phyloP scores from a whole-genome alignment of 306 rosid species.

The Crataegus laevigata region DNA sequence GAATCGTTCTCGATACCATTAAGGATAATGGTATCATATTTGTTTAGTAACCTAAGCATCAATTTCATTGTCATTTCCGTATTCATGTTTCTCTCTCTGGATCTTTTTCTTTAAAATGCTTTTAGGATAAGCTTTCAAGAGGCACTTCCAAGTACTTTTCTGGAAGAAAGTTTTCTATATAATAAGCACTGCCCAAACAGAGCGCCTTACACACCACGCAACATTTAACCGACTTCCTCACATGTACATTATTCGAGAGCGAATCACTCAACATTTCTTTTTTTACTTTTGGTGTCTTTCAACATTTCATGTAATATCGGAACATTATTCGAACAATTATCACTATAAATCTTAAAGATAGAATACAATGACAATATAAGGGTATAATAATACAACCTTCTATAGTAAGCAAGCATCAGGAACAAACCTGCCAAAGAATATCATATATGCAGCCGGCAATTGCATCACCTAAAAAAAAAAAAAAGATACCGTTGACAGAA shows the following conservation, averaged over 20 bases:
- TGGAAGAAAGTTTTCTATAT: too few relatives aligned
- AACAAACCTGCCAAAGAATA: constrained; percentile 4
- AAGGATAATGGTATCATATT: constrained; percentile 65
- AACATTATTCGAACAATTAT: constrained; percentile 1
- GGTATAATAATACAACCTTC: constrained; percentile 8
- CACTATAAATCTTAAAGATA: not conserved
- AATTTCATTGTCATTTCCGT: not conserved
- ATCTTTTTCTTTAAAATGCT: too few relatives aligned
- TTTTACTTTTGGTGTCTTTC: not conserved
- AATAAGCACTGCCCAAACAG: too few relatives aligned
- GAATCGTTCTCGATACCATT: constrained; percentile 71
- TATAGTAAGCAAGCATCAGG: not conserved
- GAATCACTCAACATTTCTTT: not conserved
- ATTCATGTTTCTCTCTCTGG: not conserved
- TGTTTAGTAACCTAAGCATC: constrained; percentile 1
- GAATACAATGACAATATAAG: constrained; percentile 4
- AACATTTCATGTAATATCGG: not conserved
- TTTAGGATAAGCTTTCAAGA: too few relatives aligned
- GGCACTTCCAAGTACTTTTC: too few relatives aligned
- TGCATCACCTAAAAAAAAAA: constrained; percentile 24
- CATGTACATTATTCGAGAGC: not conserved
- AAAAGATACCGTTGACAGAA: not conserved
- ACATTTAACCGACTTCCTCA: too few relatives aligned
- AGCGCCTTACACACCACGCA: too few relatives aligned
- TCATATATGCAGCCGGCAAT: constrained; percentile 16